Evolutionary conservation across 371 early-diverging fungal species (phyloP).

Genomic region (Saksenaea oblongispora): DNA sequence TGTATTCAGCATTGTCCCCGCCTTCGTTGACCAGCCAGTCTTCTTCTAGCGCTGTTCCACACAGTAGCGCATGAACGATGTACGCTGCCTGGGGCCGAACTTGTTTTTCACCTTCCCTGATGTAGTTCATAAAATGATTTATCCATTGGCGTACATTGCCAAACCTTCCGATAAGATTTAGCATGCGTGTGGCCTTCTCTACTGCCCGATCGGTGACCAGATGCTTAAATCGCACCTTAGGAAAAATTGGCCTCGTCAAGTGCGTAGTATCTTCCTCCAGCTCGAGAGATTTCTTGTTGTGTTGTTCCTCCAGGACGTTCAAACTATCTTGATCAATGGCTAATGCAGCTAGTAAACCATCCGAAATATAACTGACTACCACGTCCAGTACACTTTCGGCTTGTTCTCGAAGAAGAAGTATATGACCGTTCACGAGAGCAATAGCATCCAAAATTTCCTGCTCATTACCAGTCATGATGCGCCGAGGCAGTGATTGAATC

Average conservation of each 20-base stretch:
- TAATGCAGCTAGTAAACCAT: conserved; percentile 47
- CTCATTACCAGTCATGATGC: conserved; percentile 47
- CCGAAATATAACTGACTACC: conserved; percentile 28
- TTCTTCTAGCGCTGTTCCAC: conserved; percentile 32
- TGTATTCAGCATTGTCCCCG: neutral
- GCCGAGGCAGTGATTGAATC: conserved; percentile 43
- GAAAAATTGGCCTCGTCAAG: conserved; percentile 32
- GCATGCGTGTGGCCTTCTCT: conserved; percentile 28
- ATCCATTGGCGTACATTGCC: conserved; percentile 45
- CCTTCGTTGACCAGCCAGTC: conserved; percentile 16
- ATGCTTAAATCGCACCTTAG: conserved; percentile 47
- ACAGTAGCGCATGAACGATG: conserved; percentile 46
- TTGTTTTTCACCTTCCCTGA: conserved; percentile 13
- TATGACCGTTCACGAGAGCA: conserved; percentile 42
- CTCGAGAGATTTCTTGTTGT: conserved; percentile 20
- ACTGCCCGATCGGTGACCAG: conserved; percentile 36
- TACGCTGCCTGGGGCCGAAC: conserved; percentile 51
- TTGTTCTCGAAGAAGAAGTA: conserved; percentile 38
- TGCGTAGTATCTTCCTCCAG: conserved; percentile 13
- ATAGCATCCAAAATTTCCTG: conserved; percentile 41
- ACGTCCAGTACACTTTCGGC: conserved; percentile 37
- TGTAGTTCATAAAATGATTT: conserved; percentile 47
- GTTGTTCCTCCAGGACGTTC: conserved; percentile 42
- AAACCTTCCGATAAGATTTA: conserved; percentile 51
- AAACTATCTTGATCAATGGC: conserved; percentile 45